Conservation (phyloP, 495 filamentous ascomycete genomes). For the Pyronema omphalodes region DNA sequence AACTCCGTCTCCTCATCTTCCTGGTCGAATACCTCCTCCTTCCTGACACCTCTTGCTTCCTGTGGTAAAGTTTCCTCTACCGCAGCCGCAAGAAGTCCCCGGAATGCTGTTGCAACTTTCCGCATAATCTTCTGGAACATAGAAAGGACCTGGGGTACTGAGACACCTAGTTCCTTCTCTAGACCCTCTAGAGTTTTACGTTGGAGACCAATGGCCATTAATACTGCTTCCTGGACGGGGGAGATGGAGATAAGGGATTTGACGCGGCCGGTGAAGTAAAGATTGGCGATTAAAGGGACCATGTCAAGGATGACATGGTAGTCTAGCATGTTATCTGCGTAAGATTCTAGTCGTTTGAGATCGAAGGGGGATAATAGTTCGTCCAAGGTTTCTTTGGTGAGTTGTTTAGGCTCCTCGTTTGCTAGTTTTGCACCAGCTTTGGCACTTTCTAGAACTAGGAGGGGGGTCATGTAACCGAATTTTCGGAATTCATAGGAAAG, state of each 20-base stretch:
- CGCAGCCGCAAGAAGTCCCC: constrained; percentile 50
- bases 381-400: constrained; percentile 60
- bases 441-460: constrained; percentile 78
- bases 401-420: constrained; percentile 19
- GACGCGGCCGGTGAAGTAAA: constrained; percentile 68
- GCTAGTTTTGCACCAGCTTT: constrained; percentile 50
- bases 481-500: constrained; percentile 81
- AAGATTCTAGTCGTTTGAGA: constrained; percentile 81
- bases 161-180: constrained; percentile 59
- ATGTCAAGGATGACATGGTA: constrained; percentile 95
- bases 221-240: constrained; percentile 63
- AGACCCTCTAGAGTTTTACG: constrained; percentile 65
- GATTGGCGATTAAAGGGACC: constrained; percentile 56
- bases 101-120: constrained; percentile 64
- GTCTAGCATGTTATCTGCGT: constrained; percentile 90
- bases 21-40: constrained; percentile 28
- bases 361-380: constrained; percentile 70
- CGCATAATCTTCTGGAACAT: constrained; percentile 94
- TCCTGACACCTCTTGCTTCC: constrained; percentile 34
- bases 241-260: constrained; percentile 46
- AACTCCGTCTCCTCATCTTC: constrained; percentile 50
- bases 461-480: constrained; percentile 62
- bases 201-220: constrained; percentile 78
- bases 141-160: constrained; percentile 63
- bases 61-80: constrained; percentile 53